Base-by-base conservation (phyloP, 2,329 filamentous ascomycete genomes). In the Boeremia exigua region DNA sequence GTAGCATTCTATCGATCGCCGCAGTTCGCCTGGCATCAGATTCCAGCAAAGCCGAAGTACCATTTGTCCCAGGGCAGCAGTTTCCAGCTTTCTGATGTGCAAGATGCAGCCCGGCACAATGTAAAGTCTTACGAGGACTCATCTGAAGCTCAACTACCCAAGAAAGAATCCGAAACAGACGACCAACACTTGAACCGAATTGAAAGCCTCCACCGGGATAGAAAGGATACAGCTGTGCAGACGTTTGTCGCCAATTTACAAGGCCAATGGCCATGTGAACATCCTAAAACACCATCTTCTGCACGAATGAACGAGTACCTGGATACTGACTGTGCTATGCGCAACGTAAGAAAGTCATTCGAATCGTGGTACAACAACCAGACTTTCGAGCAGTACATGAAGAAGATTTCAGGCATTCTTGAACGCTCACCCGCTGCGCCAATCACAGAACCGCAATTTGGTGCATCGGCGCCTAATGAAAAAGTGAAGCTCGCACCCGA, bases 1-100 rank as follows among this genome's bases (percentile, higher is more conserved):
- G 51, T 54, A 1, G 62, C 65, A 1, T 67, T 72, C 7, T 69
- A 54, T 14, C 50, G 44, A 15, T n/a, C 54, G 6, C 54, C n/a
- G 9, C 40, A 53, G 1, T 10, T 68, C 1, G 47, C 49, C 3
- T 36, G 49, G 3, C 29, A 65, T 6, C 15, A 42, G 2, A 49
- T 59, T 17, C 69, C 70, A 19, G 1, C 42, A 1, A 39, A 42
- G 0, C 1, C 43, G 7, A 5, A 0, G 0, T 64, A 59, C 34
- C 2, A 60, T 1, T 40, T 72, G 2, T 30, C 36, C 0, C n/a
- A 60, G 23, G 69, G 68, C 38, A 39, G 54, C 17, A 10, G 0
- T 1, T 58, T 54, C 14, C 32, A 46, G 1, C 2, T 36, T 6
- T 7, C 14, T 0, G 43, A 59, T 2, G 54, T 67, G 12, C 15